Conservation (phyloP, 805 yeast genomes). For the Aciculoconidium aculeatum region DNA sequence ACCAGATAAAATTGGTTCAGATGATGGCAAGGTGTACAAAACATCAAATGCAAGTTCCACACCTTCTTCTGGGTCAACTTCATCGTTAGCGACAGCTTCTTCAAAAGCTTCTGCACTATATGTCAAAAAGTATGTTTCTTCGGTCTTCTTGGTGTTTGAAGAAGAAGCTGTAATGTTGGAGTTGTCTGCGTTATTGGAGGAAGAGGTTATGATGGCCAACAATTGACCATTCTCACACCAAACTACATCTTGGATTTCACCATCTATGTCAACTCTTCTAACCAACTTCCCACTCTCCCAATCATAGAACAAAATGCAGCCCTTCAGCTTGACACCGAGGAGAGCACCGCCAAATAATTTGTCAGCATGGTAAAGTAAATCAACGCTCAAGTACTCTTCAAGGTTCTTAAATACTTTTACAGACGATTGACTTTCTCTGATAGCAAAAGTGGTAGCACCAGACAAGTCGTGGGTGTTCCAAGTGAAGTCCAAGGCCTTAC, state of each 20-base stretch:
- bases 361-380: conserved; percentile 66
- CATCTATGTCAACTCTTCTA: conserved; percentile 77
- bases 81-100: conserved; percentile 53
- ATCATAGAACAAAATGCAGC: conserved; percentile 82
- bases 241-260: conserved; percentile 68
- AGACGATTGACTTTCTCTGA: conserved; percentile 60
- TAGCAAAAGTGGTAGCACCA: conserved; percentile 65
- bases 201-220: conserved; percentile 55
- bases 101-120: conserved; percentile 65
- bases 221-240: conserved; percentile 96
- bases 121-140: conserved; percentile 71
- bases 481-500: conserved; percentile 82
- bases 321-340: conserved; percentile 77
- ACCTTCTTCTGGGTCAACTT: conserved; percentile 76
- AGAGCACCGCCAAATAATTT: conserved; percentile 86
- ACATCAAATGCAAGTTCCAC: conserved; percentile 84
- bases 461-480: conserved; percentile 85
- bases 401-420: conserved; percentile 79
- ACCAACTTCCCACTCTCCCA: conserved; percentile 88
- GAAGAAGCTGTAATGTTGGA: conserved; percentile 13
- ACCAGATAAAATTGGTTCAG: conserved; percentile 79
- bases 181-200: conserved; percentile 18
- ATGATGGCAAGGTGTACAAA: conserved; percentile 60
- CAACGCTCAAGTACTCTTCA: conserved; percentile 65
- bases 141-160: conserved; percentile 38